Evolutionary conservation across 768 basidiomycete genomes (phyloP).

Genomic region (Daedalea quercina): DNA sequence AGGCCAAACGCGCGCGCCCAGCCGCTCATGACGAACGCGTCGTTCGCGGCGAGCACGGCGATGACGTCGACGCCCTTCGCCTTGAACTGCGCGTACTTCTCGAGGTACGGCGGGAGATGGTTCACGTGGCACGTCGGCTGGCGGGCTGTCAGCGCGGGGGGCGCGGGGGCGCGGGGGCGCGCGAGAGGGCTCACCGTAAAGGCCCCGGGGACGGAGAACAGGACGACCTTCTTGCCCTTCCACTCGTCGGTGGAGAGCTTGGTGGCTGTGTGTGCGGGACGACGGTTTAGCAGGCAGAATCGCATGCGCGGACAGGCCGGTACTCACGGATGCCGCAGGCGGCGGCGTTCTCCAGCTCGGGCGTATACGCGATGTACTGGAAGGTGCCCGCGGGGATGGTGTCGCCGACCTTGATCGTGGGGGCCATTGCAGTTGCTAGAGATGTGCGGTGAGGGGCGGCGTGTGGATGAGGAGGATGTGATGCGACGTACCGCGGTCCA

Average conservation of each 20-base stretch:
- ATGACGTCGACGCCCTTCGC: slow-evolving; percentile 68
- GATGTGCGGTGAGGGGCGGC: not conserved
- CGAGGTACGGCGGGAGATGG: slow-evolving; percentile 53
- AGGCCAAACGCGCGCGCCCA: slow-evolving; percentile 28
- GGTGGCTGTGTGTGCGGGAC: slow-evolving; percentile 34
- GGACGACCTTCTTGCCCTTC: slow-evolving; percentile 78
- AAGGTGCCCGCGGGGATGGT: slow-evolving; percentile 41
- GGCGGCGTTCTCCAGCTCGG: slow-evolving; percentile 55
- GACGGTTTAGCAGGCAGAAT: not conserved
- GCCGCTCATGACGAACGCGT: slow-evolving; percentile 63
- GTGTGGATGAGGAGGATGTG: not conserved
- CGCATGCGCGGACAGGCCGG: slow-evolving; percentile 1
- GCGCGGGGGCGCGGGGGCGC: too few relatives aligned
- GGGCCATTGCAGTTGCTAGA: slow-evolving; percentile 1
- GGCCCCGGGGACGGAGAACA: slow-evolving; percentile 75
- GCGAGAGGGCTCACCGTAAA: slow-evolving; percentile 56
- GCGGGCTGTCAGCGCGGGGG: not conserved
- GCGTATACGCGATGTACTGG: slow-evolving; percentile 49
- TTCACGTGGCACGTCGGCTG: slow-evolving; percentile 32
- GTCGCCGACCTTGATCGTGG: slow-evolving; percentile 45
- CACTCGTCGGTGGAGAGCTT: slow-evolving; percentile 54
- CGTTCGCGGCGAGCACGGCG: slow-evolving; percentile 73
- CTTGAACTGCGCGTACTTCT: slow-evolving; percentile 63
- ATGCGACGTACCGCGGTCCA: not conserved
- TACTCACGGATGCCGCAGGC: slow-evolving; percentile 63